These are phyloP conservation scores for Apophysomyces sp. DNA, from an alignment of 371 early-diverging fungal species.

Conservation along the genomic window DNA sequence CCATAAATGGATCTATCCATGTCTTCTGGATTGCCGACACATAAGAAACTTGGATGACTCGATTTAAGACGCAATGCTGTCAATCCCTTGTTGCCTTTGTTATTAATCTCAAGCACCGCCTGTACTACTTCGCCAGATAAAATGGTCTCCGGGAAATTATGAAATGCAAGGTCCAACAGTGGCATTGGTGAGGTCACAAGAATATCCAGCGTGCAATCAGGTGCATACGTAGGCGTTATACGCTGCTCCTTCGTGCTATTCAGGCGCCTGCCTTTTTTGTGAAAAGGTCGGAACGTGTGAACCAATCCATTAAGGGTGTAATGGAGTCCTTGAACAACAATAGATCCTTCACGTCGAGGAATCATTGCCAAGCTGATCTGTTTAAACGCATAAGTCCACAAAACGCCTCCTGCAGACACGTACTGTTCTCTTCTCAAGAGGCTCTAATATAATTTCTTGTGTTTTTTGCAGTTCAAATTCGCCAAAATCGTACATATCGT, in stretches of 20 bases:
- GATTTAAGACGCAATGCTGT: slow-evolving; percentile 69
- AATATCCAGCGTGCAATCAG: slow-evolving; percentile 71
- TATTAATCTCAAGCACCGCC: slow-evolving; percentile 73
- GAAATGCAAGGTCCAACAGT: slow-evolving; percentile 74
- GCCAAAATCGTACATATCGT: slow-evolving; percentile 31
- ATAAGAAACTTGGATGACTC: slow-evolving; percentile 88
- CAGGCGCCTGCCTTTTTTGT: slow-evolving; percentile 71
- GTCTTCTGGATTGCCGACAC: slow-evolving; percentile 59
- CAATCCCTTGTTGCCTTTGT: slow-evolving; percentile 79
- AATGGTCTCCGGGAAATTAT: slow-evolving; percentile 73
- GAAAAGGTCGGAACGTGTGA: slow-evolving; percentile 67
- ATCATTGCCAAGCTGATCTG: slow-evolving; percentile 73
- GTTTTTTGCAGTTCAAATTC: slow-evolving; percentile 58
- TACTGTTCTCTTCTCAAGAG: slow-evolving; percentile 53
- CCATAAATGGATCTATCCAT: slow-evolving; percentile 47
- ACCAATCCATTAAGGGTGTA: slow-evolving; percentile 78
- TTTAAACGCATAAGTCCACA: background rate
- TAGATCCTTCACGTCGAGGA: slow-evolving; percentile 73
- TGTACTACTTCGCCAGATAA: slow-evolving; percentile 84
- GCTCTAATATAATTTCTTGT: slow-evolving; percentile 47
- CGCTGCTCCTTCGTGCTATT: slow-evolving; percentile 73
- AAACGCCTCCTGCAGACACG: background rate
- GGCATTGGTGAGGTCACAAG: slow-evolving; percentile 84
- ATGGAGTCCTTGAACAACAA: slow-evolving; percentile 73
- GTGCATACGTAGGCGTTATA: slow-evolving; percentile 57